These are phyloP conservation scores for Delphinella strobiligena DNA, from an alignment of 2,329 filamentous ascomycete species.

Conservation along the genomic window DNA sequence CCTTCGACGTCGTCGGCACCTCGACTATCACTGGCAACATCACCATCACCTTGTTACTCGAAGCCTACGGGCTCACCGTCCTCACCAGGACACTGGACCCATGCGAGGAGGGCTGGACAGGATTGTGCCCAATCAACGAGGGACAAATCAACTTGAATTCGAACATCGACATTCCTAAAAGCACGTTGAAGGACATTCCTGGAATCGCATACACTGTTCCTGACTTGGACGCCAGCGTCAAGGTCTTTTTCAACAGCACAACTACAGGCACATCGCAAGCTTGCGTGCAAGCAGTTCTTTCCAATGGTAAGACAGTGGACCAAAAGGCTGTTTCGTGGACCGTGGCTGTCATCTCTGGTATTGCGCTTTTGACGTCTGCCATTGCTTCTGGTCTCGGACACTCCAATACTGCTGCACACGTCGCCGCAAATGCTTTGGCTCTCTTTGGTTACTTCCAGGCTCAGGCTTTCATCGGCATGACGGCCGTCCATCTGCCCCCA, in stretches of 20 bases:
- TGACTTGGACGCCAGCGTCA: slow-evolving; percentile 78
- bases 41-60: slow-evolving; percentile 60
- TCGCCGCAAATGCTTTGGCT: slow-evolving; percentile 87
- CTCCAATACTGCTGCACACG: slow-evolving; percentile 86
- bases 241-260: slow-evolving; percentile 66
- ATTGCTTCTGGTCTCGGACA: slow-evolving; percentile 83
- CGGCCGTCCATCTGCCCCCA: slow-evolving; percentile 67
- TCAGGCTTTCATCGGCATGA: slow-evolving; percentile 82
- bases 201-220: slow-evolving; percentile 80
- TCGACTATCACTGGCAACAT: slow-evolving; percentile 78
- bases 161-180: slow-evolving; percentile 47
- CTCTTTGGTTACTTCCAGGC: slow-evolving; percentile 91
- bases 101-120: slow-evolving; percentile 51
- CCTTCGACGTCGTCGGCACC: slow-evolving; percentile 65
- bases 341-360: slow-evolving; percentile 74
- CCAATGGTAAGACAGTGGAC: slow-evolving; percentile 87
- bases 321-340: slow-evolving; percentile 80
- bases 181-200: slow-evolving; percentile 56
- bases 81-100: slow-evolving; percentile 60
- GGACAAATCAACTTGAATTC: slow-evolving; percentile 70
- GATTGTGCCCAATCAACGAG: slow-evolving; percentile 83
- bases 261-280: slow-evolving; percentile 55
- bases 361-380: slow-evolving; percentile 74
- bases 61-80: slow-evolving; percentile 71
- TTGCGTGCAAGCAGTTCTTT: slow-evolving; percentile 77